Percentiles rank a stretch among this genome's conserved stretches.
Evolutionary conservation across 257 asterid genomes (phyloP).

Genomic region (Buddleja alternifolia): DNA sequence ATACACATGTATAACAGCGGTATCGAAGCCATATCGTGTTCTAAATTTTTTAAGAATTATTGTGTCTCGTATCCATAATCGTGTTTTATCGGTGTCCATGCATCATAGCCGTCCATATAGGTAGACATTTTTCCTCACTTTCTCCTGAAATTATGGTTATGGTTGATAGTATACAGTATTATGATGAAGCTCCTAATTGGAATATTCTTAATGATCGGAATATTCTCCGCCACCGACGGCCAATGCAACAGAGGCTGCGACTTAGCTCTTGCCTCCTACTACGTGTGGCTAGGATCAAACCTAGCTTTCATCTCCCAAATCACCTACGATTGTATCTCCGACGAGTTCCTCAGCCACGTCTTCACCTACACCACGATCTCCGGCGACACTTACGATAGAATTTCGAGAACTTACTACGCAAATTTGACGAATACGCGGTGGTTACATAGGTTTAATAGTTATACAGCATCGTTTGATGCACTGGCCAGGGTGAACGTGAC

Average conservation of each 20-base stretch:
- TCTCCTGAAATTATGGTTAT: slow-evolving; percentile 25
- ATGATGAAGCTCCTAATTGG: slow-evolving; percentile 34
- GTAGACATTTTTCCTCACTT: no score
- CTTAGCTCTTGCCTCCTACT: slow-evolving; percentile 72
- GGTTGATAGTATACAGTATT: neutral
- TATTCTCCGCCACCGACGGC: slow-evolving; percentile 40
- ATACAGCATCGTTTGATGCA: slow-evolving; percentile 41
- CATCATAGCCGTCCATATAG: no score
- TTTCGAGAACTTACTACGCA: slow-evolving; percentile 51
- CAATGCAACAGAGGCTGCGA: slow-evolving; percentile 67
- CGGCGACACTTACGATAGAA: slow-evolving; percentile 39
- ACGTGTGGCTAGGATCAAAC: slow-evolving; percentile 36
- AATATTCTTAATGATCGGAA: slow-evolving; percentile 1
- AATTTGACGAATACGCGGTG: slow-evolving; percentile 52
- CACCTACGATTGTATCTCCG: slow-evolving; percentile 65
- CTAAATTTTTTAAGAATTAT: no score
- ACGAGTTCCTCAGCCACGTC: slow-evolving; percentile 52
- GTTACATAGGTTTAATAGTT: slow-evolving; percentile 50
- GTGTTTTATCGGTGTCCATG: no score
- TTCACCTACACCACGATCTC: slow-evolving; percentile 41
- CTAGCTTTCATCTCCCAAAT: slow-evolving; percentile 38
- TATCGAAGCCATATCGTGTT: no score
- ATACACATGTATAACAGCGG: no score
- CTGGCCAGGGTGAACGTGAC: slow-evolving; percentile 61
- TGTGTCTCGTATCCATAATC: no score